A percentile compares a stretch with the other conserved stretches of the same genome.
These are phyloP conservation scores for Firmiana major DNA, from an alignment of 345 rosid genomes.

Conservation along the genomic window DNA sequence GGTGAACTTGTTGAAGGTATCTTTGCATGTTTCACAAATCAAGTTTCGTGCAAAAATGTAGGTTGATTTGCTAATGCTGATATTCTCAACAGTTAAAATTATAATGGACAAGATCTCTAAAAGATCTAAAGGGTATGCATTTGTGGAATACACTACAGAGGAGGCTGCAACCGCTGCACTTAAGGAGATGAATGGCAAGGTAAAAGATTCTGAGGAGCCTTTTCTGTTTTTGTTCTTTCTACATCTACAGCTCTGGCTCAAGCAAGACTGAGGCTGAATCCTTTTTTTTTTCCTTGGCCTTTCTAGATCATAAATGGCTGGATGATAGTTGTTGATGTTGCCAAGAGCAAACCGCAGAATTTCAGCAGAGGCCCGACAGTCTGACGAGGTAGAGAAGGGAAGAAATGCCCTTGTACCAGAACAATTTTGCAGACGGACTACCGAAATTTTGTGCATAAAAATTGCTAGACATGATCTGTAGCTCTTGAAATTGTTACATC, in stretches of 20 bases:
- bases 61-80: background rate
- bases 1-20: conserved; percentile 91
- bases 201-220: conserved; percentile 14
- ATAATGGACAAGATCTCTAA: conserved; percentile 98
- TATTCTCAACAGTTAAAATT: conserved; percentile 56
- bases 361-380: conserved; percentile 31
- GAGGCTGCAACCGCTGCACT: conserved; percentile 86
- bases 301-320: conserved; percentile 93
- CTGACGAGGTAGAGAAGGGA: background rate
- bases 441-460: background rate
- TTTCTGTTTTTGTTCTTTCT: background rate
- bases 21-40: background rate
- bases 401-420: no score
- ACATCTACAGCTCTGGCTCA: background rate
- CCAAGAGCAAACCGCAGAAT: conserved; percentile 53
- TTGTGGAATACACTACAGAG: conserved; percentile 84
- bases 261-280: conserved; percentile 14
- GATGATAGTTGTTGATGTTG: conserved; percentile 97
- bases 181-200: conserved; percentile 97
- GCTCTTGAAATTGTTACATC: background rate
- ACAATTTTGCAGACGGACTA: no score
- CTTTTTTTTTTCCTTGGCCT: background rate
- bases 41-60: background rate
- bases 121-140: conserved; percentile 93
- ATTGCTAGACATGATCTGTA: background rate